Evolutionary conservation across 108 stramenopile species (phyloP).

Genomic region (Pseudonitzschia multiseries): DNA sequence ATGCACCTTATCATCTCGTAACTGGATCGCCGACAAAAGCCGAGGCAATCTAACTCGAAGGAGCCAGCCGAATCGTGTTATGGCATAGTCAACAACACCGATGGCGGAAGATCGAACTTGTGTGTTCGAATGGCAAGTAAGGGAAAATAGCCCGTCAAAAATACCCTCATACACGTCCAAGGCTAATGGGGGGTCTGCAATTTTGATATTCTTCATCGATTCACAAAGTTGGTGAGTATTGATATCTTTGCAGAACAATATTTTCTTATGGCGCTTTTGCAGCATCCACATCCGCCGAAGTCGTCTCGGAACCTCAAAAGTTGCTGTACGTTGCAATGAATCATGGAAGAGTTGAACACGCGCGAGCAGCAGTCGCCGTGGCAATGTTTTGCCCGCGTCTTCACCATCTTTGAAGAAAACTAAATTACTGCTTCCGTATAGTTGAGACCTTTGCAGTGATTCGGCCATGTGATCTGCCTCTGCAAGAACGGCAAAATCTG

Average conservation of each 20-base stretch:
- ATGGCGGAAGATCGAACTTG: conserved; percentile 78
- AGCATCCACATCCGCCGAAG: conserved; percentile 38
- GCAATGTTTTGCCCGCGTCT: conserved; percentile 78
- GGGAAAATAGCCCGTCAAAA: conserved; percentile 76
- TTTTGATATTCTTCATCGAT: conserved; percentile 13
- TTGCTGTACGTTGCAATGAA: conserved; percentile 63
- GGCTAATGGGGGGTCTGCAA: conserved; percentile 13
- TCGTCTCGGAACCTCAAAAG: conserved; percentile 76
- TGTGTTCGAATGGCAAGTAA: conserved; percentile 84
- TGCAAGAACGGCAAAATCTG: conserved; percentile 64
- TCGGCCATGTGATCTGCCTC: conserved; percentile 57
- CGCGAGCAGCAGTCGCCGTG: conserved; percentile 68
- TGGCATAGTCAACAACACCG: conserved; percentile 72
- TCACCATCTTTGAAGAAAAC: conserved; percentile 82
- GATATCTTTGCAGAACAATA: conserved; percentile 34
- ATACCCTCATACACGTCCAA: conserved; percentile 74
- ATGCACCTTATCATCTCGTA: conserved; percentile 60
- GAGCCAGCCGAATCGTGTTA: conserved; percentile 85
- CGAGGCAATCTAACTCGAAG: conserved; percentile 55
- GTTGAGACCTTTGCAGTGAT: conserved; percentile 44
- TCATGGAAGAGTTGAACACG: conserved; percentile 71
- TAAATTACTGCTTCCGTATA: conserved; percentile 28
- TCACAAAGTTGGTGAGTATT: conserved; percentile 20
- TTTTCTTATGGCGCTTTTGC: conserved; percentile 29
- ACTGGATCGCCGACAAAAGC: conserved; percentile 57